Base-by-base conservation (phyloP, 257 asterid genomes). In the Penstemon davidsonii region DNA sequence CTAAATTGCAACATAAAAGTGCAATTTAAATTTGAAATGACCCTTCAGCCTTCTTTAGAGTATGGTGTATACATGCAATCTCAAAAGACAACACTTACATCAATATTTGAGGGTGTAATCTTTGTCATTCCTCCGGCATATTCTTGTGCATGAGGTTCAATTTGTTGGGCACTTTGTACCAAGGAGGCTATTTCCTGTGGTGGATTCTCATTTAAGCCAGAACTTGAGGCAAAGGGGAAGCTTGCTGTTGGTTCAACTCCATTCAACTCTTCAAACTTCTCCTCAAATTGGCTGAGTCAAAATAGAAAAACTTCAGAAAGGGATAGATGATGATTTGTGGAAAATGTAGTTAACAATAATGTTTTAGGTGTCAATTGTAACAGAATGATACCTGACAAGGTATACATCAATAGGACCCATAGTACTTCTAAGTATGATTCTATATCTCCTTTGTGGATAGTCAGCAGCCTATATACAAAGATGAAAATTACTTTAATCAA, bases 331-430 rank as follows among this genome's bases (percentile, higher is more conserved):
- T 53, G 54, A 47, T 58, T 62, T 18, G 40, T 9, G 53, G 41
- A 47, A 47, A 51, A 76, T 53, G 33, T 72, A 43, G 54, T 55
- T 43, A 56, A 68, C 42, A 56, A 9, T 1, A 47, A 61, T 43
- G 18, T 44, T 44, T 11, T 1, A 42, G 45, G 60, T 59, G 25
- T 12, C 11, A 47, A 15, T n/a, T 43, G 65, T 39, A 73, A 39
- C 62, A 51, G 55, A 60, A 53, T 46, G 54, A 69, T 80, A 92
- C 98, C 97, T 90, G 81, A 93, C 97, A 59, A 93, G 97, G 83
- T 93, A 90, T 69, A 90, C 94, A 76, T 93, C 98, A 67, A 93
- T 85, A 39, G 96, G 96, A 55, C 97, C 98, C 95, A 93, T 93
- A 64, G 96, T 88, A 76, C 98, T 93, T 85, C 98, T 77, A 50